Evolutionary conservation across 2,329 filamentous ascomycete genomes (phyloP).

Genomic region (Aspergillus sp.): DNA sequence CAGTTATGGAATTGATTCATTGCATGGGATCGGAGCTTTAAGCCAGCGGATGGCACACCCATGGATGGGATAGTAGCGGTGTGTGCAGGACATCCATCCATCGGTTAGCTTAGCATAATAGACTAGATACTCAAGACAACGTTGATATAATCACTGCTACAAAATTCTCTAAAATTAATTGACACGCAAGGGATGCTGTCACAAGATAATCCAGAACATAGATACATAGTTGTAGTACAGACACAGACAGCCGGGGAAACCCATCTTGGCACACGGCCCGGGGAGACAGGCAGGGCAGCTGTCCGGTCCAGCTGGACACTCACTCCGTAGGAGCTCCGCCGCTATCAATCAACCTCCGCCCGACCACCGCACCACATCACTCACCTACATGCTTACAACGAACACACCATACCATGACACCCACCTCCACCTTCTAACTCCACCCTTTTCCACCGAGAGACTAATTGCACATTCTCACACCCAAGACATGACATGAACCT

Average conservation of each 20-base stretch:
- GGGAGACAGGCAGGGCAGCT: not conserved
- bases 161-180: not conserved
- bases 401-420: not conserved
- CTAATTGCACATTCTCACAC: no score
- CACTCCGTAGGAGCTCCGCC: not conserved
- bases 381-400: not conserved
- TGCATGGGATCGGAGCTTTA: not conserved
- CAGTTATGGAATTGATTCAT: not conserved
- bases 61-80: not conserved
- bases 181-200: not conserved
- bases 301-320: not conserved
- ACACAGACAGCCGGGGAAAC: no score
- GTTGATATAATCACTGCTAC: no score
- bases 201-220: not conserved
- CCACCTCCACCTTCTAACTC: not conserved
- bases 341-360: not conserved
- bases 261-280: not conserved
- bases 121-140: not conserved
- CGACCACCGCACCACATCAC: not conserved
- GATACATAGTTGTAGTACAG: no score
- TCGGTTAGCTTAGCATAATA: not conserved
- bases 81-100: not conserved
- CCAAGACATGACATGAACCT: not conserved
- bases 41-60: not conserved
- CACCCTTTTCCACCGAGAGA: not conserved